Evolutionary conservation across 352 stramenopile species (phyloP).

Genomic region (Stramenopiles sp.): DNA sequence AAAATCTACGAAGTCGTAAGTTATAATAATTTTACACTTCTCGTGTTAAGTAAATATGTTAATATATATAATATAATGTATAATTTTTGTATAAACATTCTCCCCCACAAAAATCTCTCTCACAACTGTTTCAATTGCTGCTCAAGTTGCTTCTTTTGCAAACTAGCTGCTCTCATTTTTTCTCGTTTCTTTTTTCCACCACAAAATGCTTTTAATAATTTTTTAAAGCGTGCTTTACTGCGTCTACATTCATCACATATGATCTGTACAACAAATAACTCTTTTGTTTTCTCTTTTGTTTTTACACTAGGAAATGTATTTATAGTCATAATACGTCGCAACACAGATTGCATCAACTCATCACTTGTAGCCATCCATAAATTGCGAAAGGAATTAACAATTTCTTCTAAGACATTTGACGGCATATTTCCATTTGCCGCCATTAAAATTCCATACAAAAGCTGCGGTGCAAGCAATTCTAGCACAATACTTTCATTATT

Average conservation of each 20-base stretch:
- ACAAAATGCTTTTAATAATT: neutral
- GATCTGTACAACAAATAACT: neutral
- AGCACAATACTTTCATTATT: too few relatives aligned
- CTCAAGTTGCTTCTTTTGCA: too few relatives aligned
- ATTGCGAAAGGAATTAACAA: neutral
- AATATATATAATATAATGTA: too few relatives aligned
- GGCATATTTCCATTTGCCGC: neutral
- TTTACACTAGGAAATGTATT: neutral
- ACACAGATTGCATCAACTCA: neutral
- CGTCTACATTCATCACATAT: neutral
- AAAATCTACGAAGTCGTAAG: too few relatives aligned
- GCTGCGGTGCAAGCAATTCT: neutral
- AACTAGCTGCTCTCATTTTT: too few relatives aligned
- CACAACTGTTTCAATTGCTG: too few relatives aligned
- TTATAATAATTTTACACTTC: too few relatives aligned
- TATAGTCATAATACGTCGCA: neutral
- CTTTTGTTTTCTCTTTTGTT: neutral
- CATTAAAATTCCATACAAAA: neutral
- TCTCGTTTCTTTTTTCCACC: constrained; percentile 1
- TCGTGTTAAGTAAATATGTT: too few relatives aligned
- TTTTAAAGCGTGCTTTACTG: neutral
- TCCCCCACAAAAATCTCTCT: too few relatives aligned
- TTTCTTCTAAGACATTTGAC: neutral
- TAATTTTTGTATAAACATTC: too few relatives aligned
- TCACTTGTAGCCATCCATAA: neutral